These are phyloP conservation scores for Gelatoporia subvermispora DNA, from an alignment of 768 basidiomycete genomes.

Conservation along the genomic window DNA sequence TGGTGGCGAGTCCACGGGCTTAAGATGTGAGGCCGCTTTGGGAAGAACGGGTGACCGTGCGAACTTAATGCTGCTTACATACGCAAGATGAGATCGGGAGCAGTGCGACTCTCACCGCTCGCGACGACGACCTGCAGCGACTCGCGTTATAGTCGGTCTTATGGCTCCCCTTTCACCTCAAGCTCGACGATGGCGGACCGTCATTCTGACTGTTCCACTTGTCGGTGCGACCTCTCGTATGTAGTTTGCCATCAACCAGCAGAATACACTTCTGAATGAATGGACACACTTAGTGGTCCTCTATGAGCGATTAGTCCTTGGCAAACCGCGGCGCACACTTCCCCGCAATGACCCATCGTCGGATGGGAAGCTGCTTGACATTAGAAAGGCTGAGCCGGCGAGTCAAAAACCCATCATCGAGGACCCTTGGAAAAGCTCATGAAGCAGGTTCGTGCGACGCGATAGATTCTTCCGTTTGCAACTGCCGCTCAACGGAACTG, in stretches of 20 bases:
- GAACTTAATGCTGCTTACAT: no score
- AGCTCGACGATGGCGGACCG: conserved; percentile 41
- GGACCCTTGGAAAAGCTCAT: background rate
- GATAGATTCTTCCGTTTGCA: no score
- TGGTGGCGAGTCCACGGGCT: no score
- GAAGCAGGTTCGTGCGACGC: background rate
- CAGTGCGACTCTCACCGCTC: no score
- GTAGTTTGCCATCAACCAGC: conserved; percentile 20
- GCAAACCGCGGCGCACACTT: conserved; percentile 41
- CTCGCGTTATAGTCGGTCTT: conserved; percentile 18
- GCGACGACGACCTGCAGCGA: no score
- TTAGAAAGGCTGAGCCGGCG: background rate
- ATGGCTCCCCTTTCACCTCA: conserved; percentile 35
- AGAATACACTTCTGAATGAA: background rate
- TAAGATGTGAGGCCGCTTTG: no score
- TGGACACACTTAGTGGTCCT: conserved; percentile 44
- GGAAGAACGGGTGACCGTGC: no score
- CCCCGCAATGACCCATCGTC: conserved; percentile 17
- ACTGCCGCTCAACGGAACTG: no score
- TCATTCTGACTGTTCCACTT: conserved; percentile 61
- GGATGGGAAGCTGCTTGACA: conserved; percentile 4
- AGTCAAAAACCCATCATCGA: background rate
- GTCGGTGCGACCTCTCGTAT: conserved; percentile 61
- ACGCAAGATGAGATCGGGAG: no score
- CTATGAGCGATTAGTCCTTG: conserved; percentile 58